Conservation (phyloP, 73 alveolate species). For the Stentor coeruleus region DNA sequence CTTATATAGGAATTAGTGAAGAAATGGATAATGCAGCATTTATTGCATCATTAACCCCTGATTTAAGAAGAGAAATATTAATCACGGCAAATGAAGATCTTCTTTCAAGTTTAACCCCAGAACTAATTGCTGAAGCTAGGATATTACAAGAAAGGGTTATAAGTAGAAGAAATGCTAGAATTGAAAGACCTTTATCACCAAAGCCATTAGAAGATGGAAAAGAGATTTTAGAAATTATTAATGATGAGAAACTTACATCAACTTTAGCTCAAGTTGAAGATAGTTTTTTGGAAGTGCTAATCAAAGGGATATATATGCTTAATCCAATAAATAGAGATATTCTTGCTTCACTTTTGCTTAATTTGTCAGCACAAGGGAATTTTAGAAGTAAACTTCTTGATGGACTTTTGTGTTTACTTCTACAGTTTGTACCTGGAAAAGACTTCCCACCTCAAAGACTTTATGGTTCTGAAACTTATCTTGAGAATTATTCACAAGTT, state of each 20-base stretch:
- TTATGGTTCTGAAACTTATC: slow-evolving; percentile 7
- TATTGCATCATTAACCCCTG: slow-evolving; percentile 50
- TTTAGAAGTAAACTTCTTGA: neutral
- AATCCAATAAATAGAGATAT: slow-evolving; percentile 13
- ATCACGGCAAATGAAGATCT: slow-evolving; percentile 41
- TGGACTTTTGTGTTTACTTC: neutral
- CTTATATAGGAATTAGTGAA: slow-evolving; percentile 39
- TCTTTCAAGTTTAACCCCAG: slow-evolving; percentile 48
- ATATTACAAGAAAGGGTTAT: slow-evolving; percentile 21
- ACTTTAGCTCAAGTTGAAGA: slow-evolving; percentile 11
- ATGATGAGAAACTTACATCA: slow-evolving; percentile 15
- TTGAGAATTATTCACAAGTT: slow-evolving; percentile 4
- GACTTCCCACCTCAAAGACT: slow-evolving; percentile 11
- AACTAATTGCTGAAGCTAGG: slow-evolving; percentile 61
- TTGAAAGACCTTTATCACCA: neutral
- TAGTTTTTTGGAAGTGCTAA: neutral
- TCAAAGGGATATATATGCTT: neutral
- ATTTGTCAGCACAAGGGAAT: neutral
- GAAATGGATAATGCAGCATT: slow-evolving; percentile 61
- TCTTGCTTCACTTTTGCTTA: neutral
- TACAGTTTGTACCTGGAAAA: neutral
- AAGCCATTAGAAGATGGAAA: slow-evolving; percentile 16
- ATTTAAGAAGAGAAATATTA: slow-evolving; percentile 52
- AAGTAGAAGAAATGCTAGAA: neutral
- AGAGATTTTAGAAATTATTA: neutral